A percentile compares a stretch with the other conserved stretches of the same genome.
Evolutionary conservation across 83 land plant genomes (phyloP).

Genomic region (Picea abies): DNA sequence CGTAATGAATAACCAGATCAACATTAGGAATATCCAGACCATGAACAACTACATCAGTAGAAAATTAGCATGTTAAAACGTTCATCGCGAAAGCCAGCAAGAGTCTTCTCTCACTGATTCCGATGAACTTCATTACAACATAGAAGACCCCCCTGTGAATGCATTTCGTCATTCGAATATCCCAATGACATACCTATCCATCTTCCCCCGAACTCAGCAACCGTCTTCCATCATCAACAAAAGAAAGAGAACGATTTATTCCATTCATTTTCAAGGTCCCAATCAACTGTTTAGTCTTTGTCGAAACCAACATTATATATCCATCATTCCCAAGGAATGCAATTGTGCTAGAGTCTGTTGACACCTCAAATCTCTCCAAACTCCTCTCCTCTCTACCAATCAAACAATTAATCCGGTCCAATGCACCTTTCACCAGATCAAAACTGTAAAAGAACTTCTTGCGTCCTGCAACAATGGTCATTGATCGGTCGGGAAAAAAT

Average conservation of each 20-base stretch:
- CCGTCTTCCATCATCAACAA: conserved; percentile 71
- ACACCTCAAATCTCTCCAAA: conserved; percentile 84
- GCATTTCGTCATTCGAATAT: conserved; percentile 77
- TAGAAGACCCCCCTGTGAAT: conserved; percentile 78
- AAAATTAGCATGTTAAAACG: too few species aligned
- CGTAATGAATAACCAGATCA: too few species aligned
- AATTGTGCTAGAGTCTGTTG: conserved; percentile 78
- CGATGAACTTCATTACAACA: too few species aligned
- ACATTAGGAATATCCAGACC: too few species aligned
- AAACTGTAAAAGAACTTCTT: conserved; percentile 82
- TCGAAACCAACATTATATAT: conserved; percentile 78
- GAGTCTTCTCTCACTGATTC: too few species aligned
- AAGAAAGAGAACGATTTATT: conserved; percentile 74
- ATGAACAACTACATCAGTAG: too few species aligned
- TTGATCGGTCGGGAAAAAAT: conserved; percentile 89
- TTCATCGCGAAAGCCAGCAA: too few species aligned
- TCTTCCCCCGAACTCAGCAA: conserved; percentile 89
- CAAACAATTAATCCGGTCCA: conserved; percentile 71
- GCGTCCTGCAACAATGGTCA: conserved; percentile 71
- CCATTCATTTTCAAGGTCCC: conserved; percentile 98
- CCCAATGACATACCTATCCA: conserved; percentile 96
- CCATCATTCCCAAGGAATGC: conserved; percentile 96
- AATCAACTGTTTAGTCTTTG: conserved; percentile 73
- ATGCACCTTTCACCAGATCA: conserved; percentile 70
- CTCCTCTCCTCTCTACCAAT: too few species aligned